Percentiles rank a stretch among this genome's conserved stretches.
Evolutionary conservation across 164 flowering plant genomes (phyloP).

Genomic region (grape (Vitis vinifera)): DNA sequence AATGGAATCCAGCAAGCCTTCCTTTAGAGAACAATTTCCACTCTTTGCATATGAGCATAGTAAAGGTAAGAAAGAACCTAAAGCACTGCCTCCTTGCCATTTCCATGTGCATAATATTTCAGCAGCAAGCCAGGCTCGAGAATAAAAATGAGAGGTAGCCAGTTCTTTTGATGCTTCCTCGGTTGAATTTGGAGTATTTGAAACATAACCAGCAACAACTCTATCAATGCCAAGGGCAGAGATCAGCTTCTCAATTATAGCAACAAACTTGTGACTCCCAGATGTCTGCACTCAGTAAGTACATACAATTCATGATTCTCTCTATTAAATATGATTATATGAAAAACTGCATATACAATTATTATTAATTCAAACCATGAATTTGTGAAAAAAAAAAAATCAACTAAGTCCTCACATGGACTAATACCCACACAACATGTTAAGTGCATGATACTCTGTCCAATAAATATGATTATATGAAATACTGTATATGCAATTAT

Average conservation of each 20-base stretch:
- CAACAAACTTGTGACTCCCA: conserved; percentile 42
- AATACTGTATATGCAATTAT: no score
- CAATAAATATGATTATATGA: no score
- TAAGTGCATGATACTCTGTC: no score
- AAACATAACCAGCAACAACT: conserved; percentile 47
- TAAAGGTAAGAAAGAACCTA: conserved; percentile 64
- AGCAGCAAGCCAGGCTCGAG: conserved; percentile 87
- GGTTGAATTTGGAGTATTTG: conserved; percentile 12
- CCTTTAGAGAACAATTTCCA: conserved; percentile 17
- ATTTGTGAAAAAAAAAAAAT: no score
- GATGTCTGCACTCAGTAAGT: conserved; percentile 41
- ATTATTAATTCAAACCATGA: background rate
- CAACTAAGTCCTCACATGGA: no score
- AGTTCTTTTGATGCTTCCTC: conserved; percentile 27
- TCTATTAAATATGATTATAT: no score
- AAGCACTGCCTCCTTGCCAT: conserved; percentile 80
- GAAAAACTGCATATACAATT: background rate
- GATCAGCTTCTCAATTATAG: conserved; percentile 66
- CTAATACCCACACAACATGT: no score
- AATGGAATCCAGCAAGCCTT: conserved; percentile 51
- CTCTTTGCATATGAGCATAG: conserved; percentile 43
- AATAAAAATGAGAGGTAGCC: conserved; percentile 17
- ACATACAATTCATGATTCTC: background rate
- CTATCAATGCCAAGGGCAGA: conserved; percentile 51
- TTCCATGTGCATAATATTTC: conserved; percentile 92